phyloP scores from a whole-genome alignment of 2,329 filamentous ascomycete species.

The Penicillium sp. region DNA sequence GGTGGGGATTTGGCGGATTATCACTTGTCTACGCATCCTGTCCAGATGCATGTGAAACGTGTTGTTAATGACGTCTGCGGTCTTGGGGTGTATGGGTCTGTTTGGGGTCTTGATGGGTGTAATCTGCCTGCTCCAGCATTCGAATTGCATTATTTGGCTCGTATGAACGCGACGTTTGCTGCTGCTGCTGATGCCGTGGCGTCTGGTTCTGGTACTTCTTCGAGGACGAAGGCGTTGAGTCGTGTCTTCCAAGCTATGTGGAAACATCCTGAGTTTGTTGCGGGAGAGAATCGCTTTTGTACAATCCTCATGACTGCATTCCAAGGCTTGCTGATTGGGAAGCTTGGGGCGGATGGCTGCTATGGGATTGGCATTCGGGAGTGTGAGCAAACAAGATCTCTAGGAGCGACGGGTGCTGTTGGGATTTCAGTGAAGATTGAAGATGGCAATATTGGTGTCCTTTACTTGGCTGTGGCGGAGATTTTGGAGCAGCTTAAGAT shows the following conservation, averaged over 20 bases:
- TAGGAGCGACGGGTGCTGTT: slow-evolving; percentile 40
- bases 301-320: slow-evolving; percentile 46
- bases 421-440: slow-evolving; percentile 51
- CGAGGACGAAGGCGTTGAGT: slow-evolving; percentile 28
- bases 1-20: slow-evolving; percentile 34
- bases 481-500: slow-evolving; percentile 46
- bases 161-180: slow-evolving; percentile 41
- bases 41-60: slow-evolving; percentile 41
- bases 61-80: slow-evolving; percentile 39
- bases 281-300: slow-evolving; percentile 48
- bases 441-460: slow-evolving; percentile 46
- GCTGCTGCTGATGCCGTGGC: slow-evolving; percentile 23
- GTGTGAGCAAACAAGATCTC: slow-evolving; percentile 35
- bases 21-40: slow-evolving; percentile 36
- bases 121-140: slow-evolving; percentile 49
- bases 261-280: slow-evolving; percentile 44
- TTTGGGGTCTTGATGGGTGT: slow-evolving; percentile 49
- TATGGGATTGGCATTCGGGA: slow-evolving; percentile 47
- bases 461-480: slow-evolving; percentile 47
- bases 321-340: slow-evolving; percentile 42
- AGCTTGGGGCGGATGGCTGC: slow-evolving; percentile 51
- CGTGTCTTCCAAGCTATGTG: slow-evolving; percentile 47
- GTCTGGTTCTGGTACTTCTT: neutral
- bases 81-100: slow-evolving; percentile 25
- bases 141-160: slow-evolving; percentile 37